Evolutionary conservation across 352 stramenopile species (phyloP).

Genomic region (Pythium plurisporium): DNA sequence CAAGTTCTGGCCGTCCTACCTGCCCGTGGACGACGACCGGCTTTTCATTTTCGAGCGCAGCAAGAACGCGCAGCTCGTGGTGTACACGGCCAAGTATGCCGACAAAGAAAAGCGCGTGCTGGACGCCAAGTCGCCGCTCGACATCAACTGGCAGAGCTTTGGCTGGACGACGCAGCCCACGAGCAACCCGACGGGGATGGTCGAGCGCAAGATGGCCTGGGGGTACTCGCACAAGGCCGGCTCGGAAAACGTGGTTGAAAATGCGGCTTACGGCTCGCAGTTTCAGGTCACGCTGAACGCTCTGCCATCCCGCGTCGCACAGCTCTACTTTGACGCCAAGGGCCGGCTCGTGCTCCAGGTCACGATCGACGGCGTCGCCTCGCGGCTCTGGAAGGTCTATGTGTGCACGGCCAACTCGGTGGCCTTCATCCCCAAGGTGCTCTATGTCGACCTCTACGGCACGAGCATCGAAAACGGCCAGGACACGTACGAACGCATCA

Average conservation of each 20-base stretch:
- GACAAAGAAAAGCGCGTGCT: constrained; percentile 43
- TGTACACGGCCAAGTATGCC: constrained; percentile 67
- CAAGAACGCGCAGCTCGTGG: constrained; percentile 78
- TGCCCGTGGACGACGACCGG: constrained; percentile 53
- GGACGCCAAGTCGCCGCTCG: constrained; percentile 59
- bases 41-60: constrained; percentile 74
- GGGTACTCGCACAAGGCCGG: constrained; percentile 56
- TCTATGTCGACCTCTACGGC: constrained; percentile 75
- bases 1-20: constrained; percentile 64
- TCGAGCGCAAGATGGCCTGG: constrained; percentile 68
- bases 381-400: constrained; percentile 70
- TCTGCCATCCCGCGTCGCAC: constrained; percentile 41
- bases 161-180: constrained; percentile 65
- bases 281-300: constrained; percentile 67
- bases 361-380: constrained; percentile 36
- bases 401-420: constrained; percentile 52
- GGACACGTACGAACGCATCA: constrained; percentile 65
- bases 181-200: constrained; percentile 57
- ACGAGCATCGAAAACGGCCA: constrained; percentile 38
- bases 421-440: constrained; percentile 69
- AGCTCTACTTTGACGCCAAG: constrained; percentile 58
- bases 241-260: not conserved
- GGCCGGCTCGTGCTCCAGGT: constrained; percentile 52
- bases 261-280: constrained; percentile 29
- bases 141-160: constrained; percentile 84